Evolutionary conservation across 164 flowering plant species (phyloP), one percentile per base, ranked within the genome.

Genomic region (Warburgia ugandensis): DNA sequence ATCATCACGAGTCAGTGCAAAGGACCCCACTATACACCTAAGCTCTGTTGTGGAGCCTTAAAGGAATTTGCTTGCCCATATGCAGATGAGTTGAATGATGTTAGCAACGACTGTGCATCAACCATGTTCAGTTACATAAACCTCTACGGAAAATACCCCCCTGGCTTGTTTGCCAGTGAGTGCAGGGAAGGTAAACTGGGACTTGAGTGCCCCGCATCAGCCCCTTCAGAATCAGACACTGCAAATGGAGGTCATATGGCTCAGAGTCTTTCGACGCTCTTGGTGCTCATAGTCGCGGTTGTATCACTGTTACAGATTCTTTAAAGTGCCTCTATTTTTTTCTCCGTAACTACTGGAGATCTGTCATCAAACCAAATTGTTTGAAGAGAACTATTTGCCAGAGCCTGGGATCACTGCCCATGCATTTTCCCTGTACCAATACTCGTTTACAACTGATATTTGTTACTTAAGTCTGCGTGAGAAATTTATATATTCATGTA

Each of bases 1-100:
- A 58, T 74, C 62, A 61, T 77, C 41, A 77, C 82, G 30, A 74
- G 79, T 69, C 63, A 70, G 32, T 77, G 82, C 70, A 77, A 72
- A 58, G 82, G 82, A 17, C 82, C 82, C 16, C 48, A 58, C 12
- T 77, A 75, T 47, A 43, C 61, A 0, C n/a, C 67, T 21, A 37
- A 59, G 8, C 45, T 50, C 13, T 77, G 83, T 33, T 77, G 83
- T 52, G 37, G 2, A 1, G 68, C 83, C 9, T 57, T 75, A 26
- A 66, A 63, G 62, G 52, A 72, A 49, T 67, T 77, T n/a, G 68
- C 73, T 0, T 77, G 83, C 65, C 75, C 77, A 11, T 52, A 47
- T 31, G 25, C 58, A 1, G 65, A 37, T 1, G 33, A 65, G 20
- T 1, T 74, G 20, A 72, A 72, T 50, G 79, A 77, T 28, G 20